phyloP scores from a whole-genome alignment of 371 early-diverging fungal genomes.

The Mortierella sp. region DNA sequence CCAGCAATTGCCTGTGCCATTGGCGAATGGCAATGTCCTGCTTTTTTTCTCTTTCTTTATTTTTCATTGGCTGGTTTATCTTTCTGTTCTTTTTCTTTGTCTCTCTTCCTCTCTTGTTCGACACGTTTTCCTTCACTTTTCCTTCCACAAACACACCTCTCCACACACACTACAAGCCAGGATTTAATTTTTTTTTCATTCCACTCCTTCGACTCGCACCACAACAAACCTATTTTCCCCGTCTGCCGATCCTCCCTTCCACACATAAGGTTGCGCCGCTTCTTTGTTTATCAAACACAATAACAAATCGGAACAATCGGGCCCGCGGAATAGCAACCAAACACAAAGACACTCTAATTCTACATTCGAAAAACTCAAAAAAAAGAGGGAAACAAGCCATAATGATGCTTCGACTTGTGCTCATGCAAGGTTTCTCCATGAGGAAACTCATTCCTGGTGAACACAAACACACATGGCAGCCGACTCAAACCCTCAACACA shows the following conservation, averaged over 20 bases:
- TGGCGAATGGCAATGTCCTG: neutral
- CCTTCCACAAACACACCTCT: too few species aligned
- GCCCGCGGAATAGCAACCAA: neutral
- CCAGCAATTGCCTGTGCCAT: neutral
- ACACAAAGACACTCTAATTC: neutral
- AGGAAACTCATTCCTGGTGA: too few species aligned
- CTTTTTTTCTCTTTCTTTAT: neutral
- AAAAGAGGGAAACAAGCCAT: neutral
- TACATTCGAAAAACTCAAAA: neutral
- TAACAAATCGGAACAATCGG: slow-evolving; percentile 2
- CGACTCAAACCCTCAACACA: too few species aligned
- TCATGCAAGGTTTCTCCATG: too few species aligned
- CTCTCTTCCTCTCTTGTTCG: neutral
- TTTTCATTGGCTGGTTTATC: neutral
- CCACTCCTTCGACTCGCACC: neutral
- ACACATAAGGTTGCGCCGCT: neutral
- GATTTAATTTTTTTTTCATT: neutral
- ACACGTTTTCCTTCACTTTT: neutral
- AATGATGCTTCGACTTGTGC: neutral
- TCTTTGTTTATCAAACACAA: neutral
- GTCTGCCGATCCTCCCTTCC: neutral
- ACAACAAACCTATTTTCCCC: neutral
- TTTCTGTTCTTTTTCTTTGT: neutral
- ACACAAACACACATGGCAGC: too few species aligned
- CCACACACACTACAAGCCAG: neutral